These are phyloP conservation scores for Orbilia quercus DNA, from an alignment of 2,329 filamentous ascomycete genomes.

Conservation along the genomic window DNA sequence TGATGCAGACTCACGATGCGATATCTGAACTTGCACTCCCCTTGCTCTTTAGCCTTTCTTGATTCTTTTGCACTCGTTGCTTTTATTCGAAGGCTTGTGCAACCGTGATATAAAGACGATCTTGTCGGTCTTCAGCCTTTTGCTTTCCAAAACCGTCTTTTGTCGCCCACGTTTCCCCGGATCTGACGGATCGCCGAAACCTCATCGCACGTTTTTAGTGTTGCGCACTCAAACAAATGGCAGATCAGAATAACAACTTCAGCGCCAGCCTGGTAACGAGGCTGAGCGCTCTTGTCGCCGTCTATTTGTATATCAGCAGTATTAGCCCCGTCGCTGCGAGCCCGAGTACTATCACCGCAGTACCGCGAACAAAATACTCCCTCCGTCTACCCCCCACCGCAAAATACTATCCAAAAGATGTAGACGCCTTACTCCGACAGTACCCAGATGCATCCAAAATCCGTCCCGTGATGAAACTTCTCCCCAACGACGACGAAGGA, in stretches of 20 bases:
- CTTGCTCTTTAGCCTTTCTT: background rate
- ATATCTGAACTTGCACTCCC: background rate
- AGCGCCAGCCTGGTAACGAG: too few species aligned
- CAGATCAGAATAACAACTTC: background rate
- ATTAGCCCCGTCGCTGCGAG: background rate
- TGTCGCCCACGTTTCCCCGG: background rate
- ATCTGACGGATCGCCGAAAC: slow-evolving; percentile 14
- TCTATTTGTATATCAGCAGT: background rate
- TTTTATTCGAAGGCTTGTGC: background rate
- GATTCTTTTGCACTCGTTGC: background rate
- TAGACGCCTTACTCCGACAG: slow-evolving; percentile 42
- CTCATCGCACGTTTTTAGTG: background rate
- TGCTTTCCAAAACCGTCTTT: background rate
- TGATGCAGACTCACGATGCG: slow-evolving; percentile 30
- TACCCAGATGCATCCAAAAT: slow-evolving; percentile 12
- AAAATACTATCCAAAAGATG: slow-evolving; percentile 45
- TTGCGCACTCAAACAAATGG: slow-evolving; percentile 1
- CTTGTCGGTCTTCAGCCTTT: background rate
- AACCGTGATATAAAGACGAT: slow-evolving; percentile 17
- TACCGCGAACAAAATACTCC: slow-evolving; percentile 14
- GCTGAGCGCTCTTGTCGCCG: background rate
- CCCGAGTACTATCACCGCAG: background rate
- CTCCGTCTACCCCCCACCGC: slow-evolving; percentile 44
- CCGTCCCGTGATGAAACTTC: slow-evolving; percentile 47
- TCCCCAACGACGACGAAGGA: slow-evolving; percentile 36